Evolutionary conservation across 129 eudicot species (phyloP), one percentile per base, ranked within the genome.

Genomic region (Smallanthus sonchifolius): DNA sequence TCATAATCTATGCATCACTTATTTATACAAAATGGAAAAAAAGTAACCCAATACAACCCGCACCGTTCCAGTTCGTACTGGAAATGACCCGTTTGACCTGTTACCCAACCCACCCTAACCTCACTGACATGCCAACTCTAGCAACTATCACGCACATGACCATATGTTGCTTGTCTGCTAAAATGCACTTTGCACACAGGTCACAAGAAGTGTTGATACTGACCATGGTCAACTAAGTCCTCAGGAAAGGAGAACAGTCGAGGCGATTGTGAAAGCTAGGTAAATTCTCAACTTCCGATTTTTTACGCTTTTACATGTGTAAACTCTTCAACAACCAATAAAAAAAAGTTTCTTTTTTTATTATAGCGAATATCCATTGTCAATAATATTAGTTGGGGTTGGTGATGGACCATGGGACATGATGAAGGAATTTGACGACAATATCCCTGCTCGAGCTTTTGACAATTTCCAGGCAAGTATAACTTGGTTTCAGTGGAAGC

Each of bases 361-460:
- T 66, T 73, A 40, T 85, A 90, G 96, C 59, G 85, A 93, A 73
- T 93, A 93, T 64, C 96, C 98, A 1, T 85, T 93, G 72, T 93
- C 98, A 54, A 93, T 93, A 55, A 76, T 93, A 13, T 75, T 93
- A 77, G 98, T 93, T 76, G 98, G 98, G 71, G 98, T 90, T 69
- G 98, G 98, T 65, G 97, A 92, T 82, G 96, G 97, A 70, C 96
- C 98, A n/a, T 92, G 98, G 98, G 98, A 92, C 81, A 93, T 84
- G 91, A 93, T 93, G 98, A 90, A 79, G 76, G 96, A 93, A 72
- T 93, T 93, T 70, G 98, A 93, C 45, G 98, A 93, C 69, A 93
- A 93, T 70, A 93, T 93, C 47, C 98, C 98, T 71, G 82, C 95
- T 77, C 95, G 97, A 73, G 96, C 92, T 36, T 93, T 93, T 71